Base-by-base conservation (phyloP, 768 basidiomycete genomes). In the Termitomyces sp. region DNA sequence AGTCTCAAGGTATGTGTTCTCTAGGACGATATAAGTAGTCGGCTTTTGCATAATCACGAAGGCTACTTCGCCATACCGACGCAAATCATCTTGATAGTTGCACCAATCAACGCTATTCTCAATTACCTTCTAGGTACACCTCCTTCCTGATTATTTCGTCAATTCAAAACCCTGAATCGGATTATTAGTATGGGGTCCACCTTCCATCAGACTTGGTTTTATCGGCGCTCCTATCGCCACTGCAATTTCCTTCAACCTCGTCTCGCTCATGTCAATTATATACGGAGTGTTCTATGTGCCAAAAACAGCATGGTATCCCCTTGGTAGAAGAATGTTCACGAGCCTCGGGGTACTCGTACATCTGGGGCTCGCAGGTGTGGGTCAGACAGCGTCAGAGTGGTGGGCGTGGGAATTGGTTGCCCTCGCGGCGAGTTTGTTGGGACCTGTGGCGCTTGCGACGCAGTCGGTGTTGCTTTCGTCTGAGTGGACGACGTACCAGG, bases 371-470 rank as follows among this genome's bases (percentile, higher is more conserved):
- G 90, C 90, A 12, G 94, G 97, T 8, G 84, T 92, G 78, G 85
- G 85, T 0, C 92, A 94, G 69, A 87, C 84, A 4, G 92, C 91
- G 1, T 85, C 84, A 4, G 96, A 97, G 71, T 98, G 95, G 96
- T 98, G 95, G 95, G 87, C 89, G 34, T 96, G 96, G 96, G 94
- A 96, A 71, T 79, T 93, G 8, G 71, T 90, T 32, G 87, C 85
- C 24, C 73, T 83, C 2, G 79, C 76, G 6, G 82, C 82, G 4
- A 79, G 77, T 59, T 63, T 79, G 76, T 72, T 97, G 1, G 92
- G 95, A 1, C 86, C 94, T 1, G 79, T 84, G 5, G 75, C 82
- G 6, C 82, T 99, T 4, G 97, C 97, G 0, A 84, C 92, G 0
- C 95, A 98, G 68, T 93, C 91, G 0, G 87, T 98, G 1, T 76